Conservation (phyloP, 2,329 filamentous ascomycete species). For the Incumbomyces delicatus region DNA sequence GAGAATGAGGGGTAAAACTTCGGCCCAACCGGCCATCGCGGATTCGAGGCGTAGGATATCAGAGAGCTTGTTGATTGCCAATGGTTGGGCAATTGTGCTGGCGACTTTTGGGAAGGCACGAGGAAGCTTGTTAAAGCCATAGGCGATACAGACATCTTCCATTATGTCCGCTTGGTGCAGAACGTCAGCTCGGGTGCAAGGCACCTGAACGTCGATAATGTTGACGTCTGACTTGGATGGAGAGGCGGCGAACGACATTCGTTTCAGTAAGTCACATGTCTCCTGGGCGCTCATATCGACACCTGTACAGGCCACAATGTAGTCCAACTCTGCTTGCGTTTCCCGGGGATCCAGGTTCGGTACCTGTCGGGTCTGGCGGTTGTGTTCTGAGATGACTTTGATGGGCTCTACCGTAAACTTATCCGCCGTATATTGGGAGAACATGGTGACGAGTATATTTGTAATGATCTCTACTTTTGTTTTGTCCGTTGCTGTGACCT, state of each 20-base stretch:
- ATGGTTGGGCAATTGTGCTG: constrained; percentile 73
- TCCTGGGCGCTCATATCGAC: constrained; percentile 62
- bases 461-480: constrained; percentile 95
- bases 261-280: constrained; percentile 69
- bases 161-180: constrained; percentile 96
- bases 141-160: constrained; percentile 94
- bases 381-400: constrained; percentile 85
- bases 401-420: constrained; percentile 90
- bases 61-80: constrained; percentile 85
- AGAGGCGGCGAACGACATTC: constrained; percentile 78
- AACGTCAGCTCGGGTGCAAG: constrained; percentile 84
- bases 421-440: constrained; percentile 80
- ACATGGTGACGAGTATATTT: constrained; percentile 96
- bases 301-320: constrained; percentile 88
- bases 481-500: constrained; percentile 89
- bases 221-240: constrained; percentile 62
- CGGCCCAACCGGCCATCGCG: constrained; percentile 90
- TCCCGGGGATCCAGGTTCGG: constrained; percentile 69
- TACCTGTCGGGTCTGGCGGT: constrained; percentile 68
- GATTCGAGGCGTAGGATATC: constrained; percentile 85
- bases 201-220: constrained; percentile 71
- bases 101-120: constrained; percentile 77
- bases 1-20: constrained; percentile 91
- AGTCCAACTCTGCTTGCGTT: constrained; percentile 76
- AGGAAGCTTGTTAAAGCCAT: constrained; percentile 94